Evolutionary conservation across 257 asterid species (phyloP).

Genomic region (Nyctanthes arbortristis): DNA sequence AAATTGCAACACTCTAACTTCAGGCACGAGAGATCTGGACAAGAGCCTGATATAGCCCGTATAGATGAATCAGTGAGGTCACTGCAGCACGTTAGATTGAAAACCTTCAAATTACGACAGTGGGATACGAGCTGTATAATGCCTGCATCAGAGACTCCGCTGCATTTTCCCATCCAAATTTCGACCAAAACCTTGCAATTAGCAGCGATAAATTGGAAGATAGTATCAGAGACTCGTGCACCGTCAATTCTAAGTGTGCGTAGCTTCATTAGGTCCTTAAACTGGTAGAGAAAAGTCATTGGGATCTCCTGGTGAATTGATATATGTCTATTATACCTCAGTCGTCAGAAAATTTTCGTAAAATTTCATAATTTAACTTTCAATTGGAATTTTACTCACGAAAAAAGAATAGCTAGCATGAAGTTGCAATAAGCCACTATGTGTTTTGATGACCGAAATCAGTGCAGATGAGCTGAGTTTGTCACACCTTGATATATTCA

Average conservation of each 20-base stretch:
- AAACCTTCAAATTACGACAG: slow-evolving; percentile 39
- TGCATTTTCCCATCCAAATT: slow-evolving; percentile 69
- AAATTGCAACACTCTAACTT: slow-evolving; percentile 75
- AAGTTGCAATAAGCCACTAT: slow-evolving; percentile 47
- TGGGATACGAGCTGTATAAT: slow-evolving; percentile 54
- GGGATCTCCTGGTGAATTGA: slow-evolving; percentile 53
- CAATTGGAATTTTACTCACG: slow-evolving; percentile 45
- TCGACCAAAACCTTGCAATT: slow-evolving; percentile 48
- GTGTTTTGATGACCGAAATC: slow-evolving; percentile 46
- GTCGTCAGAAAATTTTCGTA: slow-evolving; percentile 11
- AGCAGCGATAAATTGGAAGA: slow-evolving; percentile 40
- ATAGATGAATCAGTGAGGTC: slow-evolving; percentile 58
- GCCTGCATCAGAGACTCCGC: slow-evolving; percentile 55
- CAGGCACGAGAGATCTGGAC: slow-evolving; percentile 55
- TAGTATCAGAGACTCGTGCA: slow-evolving; percentile 41
- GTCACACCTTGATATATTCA: slow-evolving; percentile 72
- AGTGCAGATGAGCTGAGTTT: slow-evolving; percentile 49
- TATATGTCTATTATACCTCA: slow-evolving; percentile 13
- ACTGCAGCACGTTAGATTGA: slow-evolving; percentile 73
- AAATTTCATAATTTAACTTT: not conserved
- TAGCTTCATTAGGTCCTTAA: slow-evolving; percentile 50
- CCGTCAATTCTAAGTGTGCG: slow-evolving; percentile 52
- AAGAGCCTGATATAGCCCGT: slow-evolving; percentile 49
- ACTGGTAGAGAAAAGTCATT: slow-evolving; percentile 27
- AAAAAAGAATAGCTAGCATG: slow-evolving; percentile 60